Percentiles rank a stretch among this genome's conserved stretches.
Conservation (phyloP, 2,329 filamentous ascomycete genomes). For the Leptographium procerum region DNA sequence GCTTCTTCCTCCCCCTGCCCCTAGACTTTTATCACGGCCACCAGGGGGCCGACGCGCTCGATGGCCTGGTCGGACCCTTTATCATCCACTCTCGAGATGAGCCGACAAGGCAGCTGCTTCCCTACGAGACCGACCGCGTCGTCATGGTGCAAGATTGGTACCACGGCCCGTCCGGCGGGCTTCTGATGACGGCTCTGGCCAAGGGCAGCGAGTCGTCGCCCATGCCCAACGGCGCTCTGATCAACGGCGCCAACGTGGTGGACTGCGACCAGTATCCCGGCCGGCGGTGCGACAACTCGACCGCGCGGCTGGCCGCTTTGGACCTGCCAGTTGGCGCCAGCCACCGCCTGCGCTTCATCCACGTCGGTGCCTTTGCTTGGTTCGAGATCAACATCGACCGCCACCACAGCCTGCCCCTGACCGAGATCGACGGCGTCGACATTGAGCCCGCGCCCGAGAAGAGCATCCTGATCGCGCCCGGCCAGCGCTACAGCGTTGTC, state of each 20-base stretch:
- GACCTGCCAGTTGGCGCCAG: slow-evolving; percentile 40
- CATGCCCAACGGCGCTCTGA: slow-evolving; percentile 55
- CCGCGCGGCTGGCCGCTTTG: slow-evolving; percentile 27
- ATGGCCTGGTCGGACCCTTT: slow-evolving; percentile 49
- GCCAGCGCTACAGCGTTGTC: slow-evolving; percentile 59
- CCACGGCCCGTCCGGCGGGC: slow-evolving; percentile 38
- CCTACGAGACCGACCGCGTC: slow-evolving; percentile 53
- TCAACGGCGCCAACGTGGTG: slow-evolving; percentile 49
- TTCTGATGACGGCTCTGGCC: slow-evolving; percentile 41
- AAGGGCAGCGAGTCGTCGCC: slow-evolving; percentile 47
- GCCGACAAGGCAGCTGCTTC: slow-evolving; percentile 31
- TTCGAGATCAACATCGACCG: slow-evolving; percentile 62
- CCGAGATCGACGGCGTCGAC: slow-evolving; percentile 60
- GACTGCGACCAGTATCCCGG: slow-evolving; percentile 25
- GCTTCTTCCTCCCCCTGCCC: slow-evolving; percentile 11
- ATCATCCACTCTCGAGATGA: slow-evolving; percentile 50
- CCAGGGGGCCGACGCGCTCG: slow-evolving; percentile 55
- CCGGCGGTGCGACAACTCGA: slow-evolving; percentile 32
- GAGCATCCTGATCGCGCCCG: slow-evolving; percentile 54
- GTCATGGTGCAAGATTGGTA: slow-evolving; percentile 63
- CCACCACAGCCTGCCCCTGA: slow-evolving; percentile 40
- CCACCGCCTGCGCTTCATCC: slow-evolving; percentile 58
- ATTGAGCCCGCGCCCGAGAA: slow-evolving; percentile 47
- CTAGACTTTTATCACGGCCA: slow-evolving; percentile 71
- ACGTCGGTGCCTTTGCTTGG: slow-evolving; percentile 59